These are phyloP conservation scores for Mrakiaceae sp. DNA, from an alignment of 1,284 basidiomycete genomes.

Conservation along the genomic window DNA sequence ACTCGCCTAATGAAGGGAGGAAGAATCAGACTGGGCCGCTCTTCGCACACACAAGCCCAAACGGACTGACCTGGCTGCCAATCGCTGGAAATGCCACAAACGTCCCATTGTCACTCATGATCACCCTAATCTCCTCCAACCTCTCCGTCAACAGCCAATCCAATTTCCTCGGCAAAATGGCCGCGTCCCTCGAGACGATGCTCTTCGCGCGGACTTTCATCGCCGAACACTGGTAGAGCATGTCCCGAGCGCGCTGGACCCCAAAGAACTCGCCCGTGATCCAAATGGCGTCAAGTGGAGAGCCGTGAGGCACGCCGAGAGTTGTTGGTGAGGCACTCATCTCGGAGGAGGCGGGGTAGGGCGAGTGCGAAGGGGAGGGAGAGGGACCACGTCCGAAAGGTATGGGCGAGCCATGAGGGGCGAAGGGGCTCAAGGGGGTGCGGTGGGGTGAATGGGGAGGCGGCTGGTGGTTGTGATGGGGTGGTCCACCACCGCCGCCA, in stretches of 20 bases:
- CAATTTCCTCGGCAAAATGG: conserved; percentile 87
- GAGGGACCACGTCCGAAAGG: too few relatives aligned
- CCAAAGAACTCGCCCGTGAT: conserved; percentile 97
- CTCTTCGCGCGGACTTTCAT: conserved; percentile 58
- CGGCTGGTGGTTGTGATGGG: too few relatives aligned
- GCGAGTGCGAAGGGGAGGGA: too few relatives aligned
- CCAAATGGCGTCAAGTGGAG: conserved; percentile 62
- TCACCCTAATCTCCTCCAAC: conserved; percentile 73
- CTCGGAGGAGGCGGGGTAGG: too few relatives aligned
- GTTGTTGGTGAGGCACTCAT: background rate
- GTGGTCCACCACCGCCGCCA: background rate
- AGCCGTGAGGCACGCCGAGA: conserved; percentile 30
- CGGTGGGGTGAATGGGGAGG: too few relatives aligned
- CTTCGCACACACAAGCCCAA: conserved; percentile 19
- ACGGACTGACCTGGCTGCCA: conserved; percentile 52
- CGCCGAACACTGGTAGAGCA: conserved; percentile 56
- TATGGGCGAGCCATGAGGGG: too few relatives aligned
- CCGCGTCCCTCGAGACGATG: conserved; percentile 83
- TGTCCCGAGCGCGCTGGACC: conserved; percentile 86
- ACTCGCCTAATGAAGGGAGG: conserved; percentile 45
- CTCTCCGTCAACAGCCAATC: conserved; percentile 96
- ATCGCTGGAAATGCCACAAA: conserved; percentile 89
- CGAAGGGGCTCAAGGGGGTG: too few relatives aligned
- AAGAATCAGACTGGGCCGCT: background rate
- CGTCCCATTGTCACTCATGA: conserved; percentile 94